A percentile compares a stretch with the other conserved stretches of the same genome.
phyloP scores from a whole-genome alignment of 2,329 filamentous ascomycete genomes.

The Microcyclospora pomicola region DNA sequence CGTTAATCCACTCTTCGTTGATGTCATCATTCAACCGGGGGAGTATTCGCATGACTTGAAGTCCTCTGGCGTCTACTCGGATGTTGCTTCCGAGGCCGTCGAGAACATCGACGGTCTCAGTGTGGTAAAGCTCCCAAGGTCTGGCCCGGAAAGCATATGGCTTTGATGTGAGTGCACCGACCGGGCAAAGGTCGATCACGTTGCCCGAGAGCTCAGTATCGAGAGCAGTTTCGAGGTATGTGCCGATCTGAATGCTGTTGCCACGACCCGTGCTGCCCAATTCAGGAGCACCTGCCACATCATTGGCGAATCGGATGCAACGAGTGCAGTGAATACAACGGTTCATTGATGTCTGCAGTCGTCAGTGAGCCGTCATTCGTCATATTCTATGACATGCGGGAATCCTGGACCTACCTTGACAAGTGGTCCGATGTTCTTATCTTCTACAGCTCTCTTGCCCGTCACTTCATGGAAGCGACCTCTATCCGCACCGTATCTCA shows the following conservation, averaged over 20 bases:
- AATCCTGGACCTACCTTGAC: conserved; percentile 49
- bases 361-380: background rate
- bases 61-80: conserved; percentile 77
- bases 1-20: conserved; percentile 99
- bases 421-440: conserved; percentile 96
- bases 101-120: conserved; percentile 87
- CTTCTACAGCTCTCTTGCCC: conserved; percentile 95
- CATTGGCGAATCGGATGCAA: conserved; percentile 95
- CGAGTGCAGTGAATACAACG: conserved; percentile 98
- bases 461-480: conserved; percentile 92
- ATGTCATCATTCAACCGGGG: conserved; percentile 93
- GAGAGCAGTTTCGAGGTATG: conserved; percentile 87
- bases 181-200: conserved; percentile 94
- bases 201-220: conserved; percentile 93
- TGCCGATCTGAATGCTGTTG: conserved; percentile 95
- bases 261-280: conserved; percentile 88
- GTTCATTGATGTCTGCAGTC: conserved; percentile 83
- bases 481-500: conserved; percentile 93
- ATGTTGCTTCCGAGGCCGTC: conserved; percentile 91
- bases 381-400: background rate
- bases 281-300: conserved; percentile 89
- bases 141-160: conserved; percentile 94
- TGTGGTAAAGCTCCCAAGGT: conserved; percentile 94
- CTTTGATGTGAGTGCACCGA: conserved; percentile 91
- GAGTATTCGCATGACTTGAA: conserved; percentile 90